Base-by-base conservation (phyloP, 1,284 basidiomycete genomes). In the Sparassis latifolia region DNA sequence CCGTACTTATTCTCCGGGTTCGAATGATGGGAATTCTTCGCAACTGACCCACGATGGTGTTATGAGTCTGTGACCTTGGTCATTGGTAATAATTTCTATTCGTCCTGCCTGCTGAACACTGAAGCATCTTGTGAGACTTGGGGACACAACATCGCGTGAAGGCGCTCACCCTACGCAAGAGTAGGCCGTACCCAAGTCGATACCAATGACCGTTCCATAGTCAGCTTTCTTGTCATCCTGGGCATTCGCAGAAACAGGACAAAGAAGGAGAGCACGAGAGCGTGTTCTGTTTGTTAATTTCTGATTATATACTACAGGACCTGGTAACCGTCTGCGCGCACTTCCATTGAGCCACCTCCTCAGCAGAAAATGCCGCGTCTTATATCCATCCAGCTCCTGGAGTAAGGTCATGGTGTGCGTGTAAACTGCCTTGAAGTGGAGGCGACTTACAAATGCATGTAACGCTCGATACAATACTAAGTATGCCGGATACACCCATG, bases 51-150 rank as follows among this genome's bases (percentile, higher is more conserved):
- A 94, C 65, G 92, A 97, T 40, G 94, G 93, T 31, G 94, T 97
- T 70, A 96, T 97, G 7, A 20, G 20, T 72, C 93, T 90, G 74
- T 97, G 90, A 69, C 94, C 94, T 69, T 97, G 93, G 76, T 96
- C 94, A 73, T 97, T 97, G 68, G 94, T 91, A 64, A 96, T 94
- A 62, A 96, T 97, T 73, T 97, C 93, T 40, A 97, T 92, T 61
- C 89, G 89, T 61, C 92, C 94, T 55, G 87, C 87, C 53, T 88
- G 87, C 72, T 94, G 91, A 51, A 97, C 91, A 78, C 93, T 92
- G 58, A 6, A 50, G 44, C 30, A 33, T 10, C 51, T 30, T 55
- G 39, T 7, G 1, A 39, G 40, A 9, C 40, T 6, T 12, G 10
- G 28, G 6, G 28, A 6, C 40, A 28, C 5, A 50, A 3, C 6